phyloP scores from a whole-genome alignment of 805 yeast genomes.

The Ogataea saltuana region DNA sequence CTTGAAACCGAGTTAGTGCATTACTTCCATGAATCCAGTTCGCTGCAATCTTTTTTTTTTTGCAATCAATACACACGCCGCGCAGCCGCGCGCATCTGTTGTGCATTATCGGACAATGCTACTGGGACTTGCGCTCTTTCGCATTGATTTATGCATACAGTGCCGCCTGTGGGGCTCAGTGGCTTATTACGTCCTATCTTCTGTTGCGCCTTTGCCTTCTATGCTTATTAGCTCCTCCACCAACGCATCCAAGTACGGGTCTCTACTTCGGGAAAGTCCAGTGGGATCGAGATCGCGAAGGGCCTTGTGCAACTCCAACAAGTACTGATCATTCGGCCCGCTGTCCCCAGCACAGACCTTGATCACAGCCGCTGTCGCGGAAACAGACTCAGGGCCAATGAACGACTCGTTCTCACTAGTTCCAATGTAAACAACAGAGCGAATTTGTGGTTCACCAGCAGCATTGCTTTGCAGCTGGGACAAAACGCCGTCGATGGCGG shows the following conservation, averaged over 20 bases:
- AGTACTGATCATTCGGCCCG: conserved; percentile 76
- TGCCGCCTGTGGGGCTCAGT: not conserved
- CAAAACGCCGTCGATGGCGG: conserved; percentile 26
- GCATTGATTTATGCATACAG: no score
- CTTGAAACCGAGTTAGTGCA: no score
- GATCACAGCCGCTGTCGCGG: conserved; percentile 62
- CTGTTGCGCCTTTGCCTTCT: not conserved
- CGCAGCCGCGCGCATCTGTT: no score
- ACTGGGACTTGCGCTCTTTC: no score
- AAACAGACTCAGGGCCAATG: conserved; percentile 73
- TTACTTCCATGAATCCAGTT: no score
- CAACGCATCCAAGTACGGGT: conserved; percentile 42
- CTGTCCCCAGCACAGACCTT: conserved; percentile 68
- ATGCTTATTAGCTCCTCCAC: conserved; percentile 14
- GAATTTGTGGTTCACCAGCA: conserved; percentile 44
- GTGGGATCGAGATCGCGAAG: conserved; percentile 41
- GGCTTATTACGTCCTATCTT: not conserved
- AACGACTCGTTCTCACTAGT: conserved; percentile 79
- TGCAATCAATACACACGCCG: no score
- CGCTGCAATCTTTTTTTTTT: no score
- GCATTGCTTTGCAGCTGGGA: conserved; percentile 32
- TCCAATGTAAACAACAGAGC: conserved; percentile 77
- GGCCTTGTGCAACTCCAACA: conserved; percentile 54
- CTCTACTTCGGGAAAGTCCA: conserved; percentile 31
- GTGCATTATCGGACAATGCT: no score